phyloP scores from a whole-genome alignment of 257 asterid genomes.

The Fraxinus anomala region DNA sequence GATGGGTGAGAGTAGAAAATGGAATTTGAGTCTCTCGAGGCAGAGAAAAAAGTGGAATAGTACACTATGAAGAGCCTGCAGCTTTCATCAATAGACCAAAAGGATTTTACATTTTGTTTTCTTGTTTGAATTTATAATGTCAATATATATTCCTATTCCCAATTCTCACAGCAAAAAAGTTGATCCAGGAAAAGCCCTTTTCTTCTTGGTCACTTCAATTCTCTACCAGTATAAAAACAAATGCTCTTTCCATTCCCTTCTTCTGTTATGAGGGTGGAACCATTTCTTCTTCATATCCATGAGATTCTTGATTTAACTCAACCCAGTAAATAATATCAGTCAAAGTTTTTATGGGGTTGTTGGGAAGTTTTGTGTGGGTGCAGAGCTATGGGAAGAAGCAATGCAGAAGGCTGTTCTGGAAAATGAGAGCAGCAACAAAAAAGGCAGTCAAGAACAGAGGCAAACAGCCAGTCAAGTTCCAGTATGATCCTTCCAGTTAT shows the following conservation, averaged over 20 bases:
- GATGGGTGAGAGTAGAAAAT: not conserved
- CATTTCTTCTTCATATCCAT: no score
- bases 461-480: conserved; percentile 45
- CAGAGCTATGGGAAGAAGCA: conserved; percentile 40
- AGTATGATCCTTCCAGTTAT: conserved; percentile 69
- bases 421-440: conserved; percentile 52
- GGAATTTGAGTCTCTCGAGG: conserved; percentile 72
- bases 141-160: not conserved
- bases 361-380: conserved; percentile 37
- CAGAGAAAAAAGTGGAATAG: conserved; percentile 21
- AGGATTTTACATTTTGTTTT: conserved; percentile 19
- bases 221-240: no score
- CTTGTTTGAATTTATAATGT: conserved; percentile 21
- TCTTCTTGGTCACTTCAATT: no score
- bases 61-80: conserved; percentile 26
- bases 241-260: no score
- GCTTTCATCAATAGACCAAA: conserved; percentile 38
- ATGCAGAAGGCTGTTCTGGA: conserved; percentile 46
- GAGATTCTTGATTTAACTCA: no score
- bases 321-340: no score
- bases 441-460: conserved; percentile 36
- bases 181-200: no score
- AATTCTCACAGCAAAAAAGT: no score
- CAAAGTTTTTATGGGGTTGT: conserved; percentile 12
- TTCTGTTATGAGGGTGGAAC: no score